Evolutionary conservation across 1,284 basidiomycete genomes (phyloP).

Genomic region (Cryptococcus sp.): DNA sequence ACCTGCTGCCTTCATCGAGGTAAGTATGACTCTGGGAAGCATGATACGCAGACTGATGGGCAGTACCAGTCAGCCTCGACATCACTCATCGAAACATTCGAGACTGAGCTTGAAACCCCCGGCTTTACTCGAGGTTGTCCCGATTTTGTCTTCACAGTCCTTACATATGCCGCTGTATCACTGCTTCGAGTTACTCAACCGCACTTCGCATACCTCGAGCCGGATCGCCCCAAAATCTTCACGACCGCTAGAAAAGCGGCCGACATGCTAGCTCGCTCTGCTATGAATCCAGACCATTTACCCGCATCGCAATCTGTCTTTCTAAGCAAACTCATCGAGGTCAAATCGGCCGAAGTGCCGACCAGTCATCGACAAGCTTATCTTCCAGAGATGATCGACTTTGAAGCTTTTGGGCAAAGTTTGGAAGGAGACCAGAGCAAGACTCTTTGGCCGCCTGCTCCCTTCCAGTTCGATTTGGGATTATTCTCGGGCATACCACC

Average conservation of each 20-base stretch:
- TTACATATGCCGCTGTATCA: slow-evolving; percentile 33
- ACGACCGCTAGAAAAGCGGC: slow-evolving; percentile 12
- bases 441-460: slow-evolving; percentile 15
- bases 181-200: slow-evolving; percentile 16
- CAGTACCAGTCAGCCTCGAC: slow-evolving; percentile 23
- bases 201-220: slow-evolving; percentile 8
- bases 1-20: slow-evolving; percentile 22
- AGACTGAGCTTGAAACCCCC: slow-evolving; percentile 10
- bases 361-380: neutral
- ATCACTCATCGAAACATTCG: slow-evolving; percentile 25
- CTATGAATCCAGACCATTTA: slow-evolving; percentile 20
- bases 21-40: slow-evolving; percentile 5
- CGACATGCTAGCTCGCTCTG: slow-evolving; percentile 26
- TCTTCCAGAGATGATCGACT: slow-evolving; percentile 7
- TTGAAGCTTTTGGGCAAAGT: slow-evolving; percentile 9
- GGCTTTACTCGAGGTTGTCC: slow-evolving; percentile 21
- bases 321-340: slow-evolving; percentile 9
- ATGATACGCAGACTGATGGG: neutral
- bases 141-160: slow-evolving; percentile 27
- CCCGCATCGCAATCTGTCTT: slow-evolving; percentile 22
- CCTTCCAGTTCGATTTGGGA: neutral
- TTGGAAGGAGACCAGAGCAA: slow-evolving; percentile 9
- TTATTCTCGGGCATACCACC: neutral
- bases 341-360: neutral
- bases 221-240: slow-evolving; percentile 9